Evolutionary conservation across 768 basidiomycete species (phyloP).

Genomic region (Suillus placidus): DNA sequence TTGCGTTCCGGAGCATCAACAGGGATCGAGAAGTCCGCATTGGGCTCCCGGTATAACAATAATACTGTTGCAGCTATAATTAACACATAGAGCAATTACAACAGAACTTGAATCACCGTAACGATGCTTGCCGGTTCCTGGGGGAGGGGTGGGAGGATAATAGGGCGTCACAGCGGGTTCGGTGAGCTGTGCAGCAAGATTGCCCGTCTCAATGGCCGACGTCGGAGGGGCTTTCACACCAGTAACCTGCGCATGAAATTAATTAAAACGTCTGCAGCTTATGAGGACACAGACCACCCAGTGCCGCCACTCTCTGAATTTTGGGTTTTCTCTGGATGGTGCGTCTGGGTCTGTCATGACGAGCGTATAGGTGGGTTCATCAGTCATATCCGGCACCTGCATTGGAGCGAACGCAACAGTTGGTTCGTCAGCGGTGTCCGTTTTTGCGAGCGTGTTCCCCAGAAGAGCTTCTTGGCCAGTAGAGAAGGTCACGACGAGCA

Average conservation of each 20-base stretch:
- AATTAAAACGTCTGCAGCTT: background rate
- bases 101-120: slow-evolving; percentile 46
- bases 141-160: slow-evolving; percentile 56
- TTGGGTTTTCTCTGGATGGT: slow-evolving; percentile 51
- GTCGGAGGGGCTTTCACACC: slow-evolving; percentile 41
- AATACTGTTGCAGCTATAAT: slow-evolving; percentile 40
- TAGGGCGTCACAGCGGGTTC: slow-evolving; percentile 56
- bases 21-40: slow-evolving; percentile 42
- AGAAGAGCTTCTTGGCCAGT: slow-evolving; percentile 36
- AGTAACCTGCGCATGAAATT: slow-evolving; percentile 31
- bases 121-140: slow-evolving; percentile 56
- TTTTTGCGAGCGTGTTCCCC: slow-evolving; percentile 39
- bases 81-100: background rate
- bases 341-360: slow-evolving; percentile 65
- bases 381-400: slow-evolving; percentile 33
- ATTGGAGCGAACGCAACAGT: slow-evolving; percentile 48
- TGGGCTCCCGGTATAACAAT: slow-evolving; percentile 63
- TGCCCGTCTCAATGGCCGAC: slow-evolving; percentile 34
- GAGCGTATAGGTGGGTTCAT: slow-evolving; percentile 49
- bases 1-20: slow-evolving; percentile 48
- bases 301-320: slow-evolving; percentile 55
- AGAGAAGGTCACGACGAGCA: slow-evolving; percentile 34
- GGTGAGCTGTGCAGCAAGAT: slow-evolving; percentile 43
- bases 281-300: slow-evolving; percentile 47
- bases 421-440: slow-evolving; percentile 53